Conservation (phyloP, 208 protist species). For the Lotmaria passim region DNA sequence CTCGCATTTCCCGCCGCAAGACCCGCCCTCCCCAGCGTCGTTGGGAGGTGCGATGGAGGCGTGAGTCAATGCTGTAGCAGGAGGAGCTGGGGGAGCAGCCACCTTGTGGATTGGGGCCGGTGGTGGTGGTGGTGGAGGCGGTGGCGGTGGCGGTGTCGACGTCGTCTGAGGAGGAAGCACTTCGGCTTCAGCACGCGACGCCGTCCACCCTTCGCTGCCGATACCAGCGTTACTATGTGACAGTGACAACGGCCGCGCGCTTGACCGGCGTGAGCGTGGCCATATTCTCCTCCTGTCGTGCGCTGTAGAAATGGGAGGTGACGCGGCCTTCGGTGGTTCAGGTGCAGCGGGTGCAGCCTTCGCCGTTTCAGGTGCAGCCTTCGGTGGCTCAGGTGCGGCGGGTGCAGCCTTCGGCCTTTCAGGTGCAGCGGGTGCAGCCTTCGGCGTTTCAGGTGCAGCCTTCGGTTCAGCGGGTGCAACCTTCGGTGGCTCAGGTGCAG, state of each 20-base stretch:
- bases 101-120: background rate
- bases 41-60: constrained; percentile 29
- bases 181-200: background rate
- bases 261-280: background rate
- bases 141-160: constrained; percentile 10
- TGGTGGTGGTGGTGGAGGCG: constrained; percentile 3
- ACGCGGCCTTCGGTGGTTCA: constrained; percentile 13
- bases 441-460: constrained; percentile 23
- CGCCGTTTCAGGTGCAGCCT: constrained; percentile 15
- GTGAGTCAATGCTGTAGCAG: background rate
- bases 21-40: background rate
- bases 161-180: background rate
- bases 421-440: constrained; percentile 26
- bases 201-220: background rate
- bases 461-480: constrained; percentile 21
- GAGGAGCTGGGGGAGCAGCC: constrained; percentile 6
- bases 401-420: constrained; percentile 29
- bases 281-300: background rate
- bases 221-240: background rate
- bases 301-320: background rate
- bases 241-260: background rate
- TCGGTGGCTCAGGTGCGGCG: constrained; percentile 15
- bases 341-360: constrained; percentile 27
- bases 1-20: background rate
- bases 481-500: constrained; percentile 7